These are phyloP conservation scores for Moesziomyces parantarcticus DNA, from an alignment of 1,284 basidiomycete genomes.

Conservation along the genomic window DNA sequence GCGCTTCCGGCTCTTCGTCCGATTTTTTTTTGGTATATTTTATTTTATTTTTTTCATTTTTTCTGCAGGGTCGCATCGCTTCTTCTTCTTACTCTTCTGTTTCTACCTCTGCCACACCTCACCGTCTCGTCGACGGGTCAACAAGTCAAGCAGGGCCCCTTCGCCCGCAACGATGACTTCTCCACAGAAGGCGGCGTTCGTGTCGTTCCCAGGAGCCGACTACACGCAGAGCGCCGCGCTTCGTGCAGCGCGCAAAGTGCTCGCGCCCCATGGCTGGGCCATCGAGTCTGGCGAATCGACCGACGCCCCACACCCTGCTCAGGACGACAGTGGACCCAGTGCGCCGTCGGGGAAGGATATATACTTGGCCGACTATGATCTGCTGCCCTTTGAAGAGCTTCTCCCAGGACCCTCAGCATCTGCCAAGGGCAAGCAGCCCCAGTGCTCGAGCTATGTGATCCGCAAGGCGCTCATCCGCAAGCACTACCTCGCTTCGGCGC, in stretches of 20 bases:
- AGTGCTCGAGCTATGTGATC: constrained; percentile 88
- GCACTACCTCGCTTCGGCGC: constrained; percentile 84
- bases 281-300: constrained; percentile 26
- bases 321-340: constrained; percentile 1
- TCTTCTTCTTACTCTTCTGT: background rate
- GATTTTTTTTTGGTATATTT: constrained; percentile 18
- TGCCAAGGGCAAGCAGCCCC: constrained; percentile 68
- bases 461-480: constrained; percentile 94
- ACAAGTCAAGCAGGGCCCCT: no score
- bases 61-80: background rate
- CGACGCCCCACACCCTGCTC: background rate
- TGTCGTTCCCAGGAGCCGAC: constrained; percentile 61
- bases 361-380: constrained; percentile 64
- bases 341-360: constrained; percentile 27
- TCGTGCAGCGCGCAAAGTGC: constrained; percentile 38
- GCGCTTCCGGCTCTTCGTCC: constrained; percentile 4
- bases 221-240: constrained; percentile 61
- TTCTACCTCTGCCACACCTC: no score
- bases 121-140: no score
- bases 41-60: constrained; percentile 3
- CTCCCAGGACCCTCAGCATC: constrained; percentile 19
- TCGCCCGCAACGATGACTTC: constrained; percentile 1
- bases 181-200: constrained; percentile 23
- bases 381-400: constrained; percentile 61
- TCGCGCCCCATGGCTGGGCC: constrained; percentile 46